Evolutionary conservation across 768 basidiomycete genomes (phyloP), one percentile per base, ranked within the genome.

Genomic region (Lactarius quietus): DNA sequence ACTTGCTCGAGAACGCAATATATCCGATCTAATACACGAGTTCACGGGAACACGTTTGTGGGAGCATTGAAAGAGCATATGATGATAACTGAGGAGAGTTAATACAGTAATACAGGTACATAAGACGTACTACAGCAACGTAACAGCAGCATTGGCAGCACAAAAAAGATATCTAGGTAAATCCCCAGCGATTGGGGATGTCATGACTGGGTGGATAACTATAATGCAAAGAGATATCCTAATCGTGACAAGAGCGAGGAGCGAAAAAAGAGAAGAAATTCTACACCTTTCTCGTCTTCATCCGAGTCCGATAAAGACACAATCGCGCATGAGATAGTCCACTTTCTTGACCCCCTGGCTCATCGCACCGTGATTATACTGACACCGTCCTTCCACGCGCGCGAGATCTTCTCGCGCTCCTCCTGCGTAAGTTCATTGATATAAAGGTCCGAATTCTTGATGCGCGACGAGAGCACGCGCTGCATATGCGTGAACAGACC

Each of bases 311-410:
- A 80, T 76, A 73, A 88, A 82, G 10, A 83, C 70, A 55, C 76
- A 73, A 65, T 80, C 80, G 39, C 78, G 79, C 17, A 83, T 83
- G 74, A 90, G 74, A 69, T 81, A 90, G 75, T 89, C 88, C 6
- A 89, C 79, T 57, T 79, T 79, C 62, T 78, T 76, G 28, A 89
- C 80, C 1, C 88, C 88, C 57, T 69, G 69, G 58, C 71, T 65
- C 55, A 76, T 71, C 64, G 78, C 78, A 31, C 66, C 68, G 36
- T 75, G 65, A 15, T 74, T 76, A 10, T 69, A 71, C 65, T 67
- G 67, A 55, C 81, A 82, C n/a, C 88, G 77, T 18, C 70, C 53
- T 77, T 71, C 72, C 79, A 90, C 51, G 83, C 78, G 0, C 66
- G 67, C 2, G 77, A 77, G 56, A 89, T 78, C 67, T 70, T 70